Percentiles rank a stretch among this genome's conserved stretches.
These are phyloP conservation scores for Urostyla sp. DNA, from an alignment of 73 alveolate genomes.

Conservation along the genomic window DNA sequence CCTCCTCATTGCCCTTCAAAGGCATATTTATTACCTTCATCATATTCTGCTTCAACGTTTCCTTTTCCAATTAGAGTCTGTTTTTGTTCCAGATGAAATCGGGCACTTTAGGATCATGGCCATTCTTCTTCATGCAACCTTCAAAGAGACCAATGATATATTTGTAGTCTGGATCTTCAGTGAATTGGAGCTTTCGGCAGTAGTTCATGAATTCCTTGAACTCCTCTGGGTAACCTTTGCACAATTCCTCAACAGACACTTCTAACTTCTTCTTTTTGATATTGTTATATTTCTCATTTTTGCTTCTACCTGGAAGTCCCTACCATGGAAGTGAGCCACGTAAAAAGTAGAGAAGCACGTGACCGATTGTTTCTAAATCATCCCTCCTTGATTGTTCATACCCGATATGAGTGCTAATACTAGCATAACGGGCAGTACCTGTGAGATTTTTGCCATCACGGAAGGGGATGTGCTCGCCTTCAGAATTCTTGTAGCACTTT, in stretches of 20 bases:
- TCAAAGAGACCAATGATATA: constrained; percentile 29
- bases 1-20: constrained; percentile 36
- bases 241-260: constrained; percentile 76
- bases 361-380: constrained; percentile 91
- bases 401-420: constrained; percentile 73
- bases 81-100: constrained; percentile 57
- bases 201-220: constrained; percentile 79
- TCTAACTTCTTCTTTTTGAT: constrained; percentile 84
- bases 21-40: constrained; percentile 54
- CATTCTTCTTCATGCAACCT: constrained; percentile 55
- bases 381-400: constrained; percentile 80
- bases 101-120: constrained; percentile 47
- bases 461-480: constrained; percentile 79
- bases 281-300: constrained; percentile 78
- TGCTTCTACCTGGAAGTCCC: constrained; percentile 84
- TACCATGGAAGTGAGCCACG: constrained; percentile 93
- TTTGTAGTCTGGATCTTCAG: constrained; percentile 91
- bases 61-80: constrained; percentile 41
- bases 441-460: constrained; percentile 73
- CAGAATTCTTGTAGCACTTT: constrained; percentile 69
- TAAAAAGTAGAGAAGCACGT: constrained; percentile 83
- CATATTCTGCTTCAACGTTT: constrained; percentile 48
- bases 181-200: constrained; percentile 82
- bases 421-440: constrained; percentile 82
- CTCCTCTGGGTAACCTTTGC: constrained; percentile 85